Conservation (phyloP, 257 asterid genomes). For the Datura wrightii region DNA sequence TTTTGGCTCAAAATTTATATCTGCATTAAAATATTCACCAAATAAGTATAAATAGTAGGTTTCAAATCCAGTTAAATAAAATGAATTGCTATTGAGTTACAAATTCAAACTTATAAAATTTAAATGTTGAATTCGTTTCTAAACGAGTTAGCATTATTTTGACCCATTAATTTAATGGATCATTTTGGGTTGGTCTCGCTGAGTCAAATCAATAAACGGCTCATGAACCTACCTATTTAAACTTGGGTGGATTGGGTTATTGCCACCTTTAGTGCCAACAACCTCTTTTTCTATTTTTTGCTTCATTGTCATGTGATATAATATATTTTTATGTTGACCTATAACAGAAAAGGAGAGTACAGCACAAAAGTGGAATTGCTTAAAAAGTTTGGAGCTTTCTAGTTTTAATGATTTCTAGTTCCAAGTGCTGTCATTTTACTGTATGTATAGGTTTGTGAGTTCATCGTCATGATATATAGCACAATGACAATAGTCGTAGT, state of each 20-base stretch:
- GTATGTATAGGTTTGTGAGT: neutral
- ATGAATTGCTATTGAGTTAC: no score
- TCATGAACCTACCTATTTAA: neutral
- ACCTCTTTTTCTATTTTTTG: neutral
- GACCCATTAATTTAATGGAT: neutral
- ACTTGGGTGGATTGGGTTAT: neutral
- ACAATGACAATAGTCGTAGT: slow-evolving; percentile 24
- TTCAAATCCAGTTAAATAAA: no score
- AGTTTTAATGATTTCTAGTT: neutral
- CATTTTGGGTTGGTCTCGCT: no score
- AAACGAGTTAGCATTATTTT: no score
- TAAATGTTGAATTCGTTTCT: no score
- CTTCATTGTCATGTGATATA: neutral
- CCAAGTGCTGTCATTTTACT: slow-evolving; percentile 17
- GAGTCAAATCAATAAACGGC: neutral
- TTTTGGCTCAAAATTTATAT: no score
- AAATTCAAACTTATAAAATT: no score
- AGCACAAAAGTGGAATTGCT: slow-evolving; percentile 20
- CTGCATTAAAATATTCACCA: no score
- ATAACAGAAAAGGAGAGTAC: neutral
- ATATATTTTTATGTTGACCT: neutral
- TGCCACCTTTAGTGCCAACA: neutral
- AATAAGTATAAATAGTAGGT: no score
- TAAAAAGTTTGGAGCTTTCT: neutral
- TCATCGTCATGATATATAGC: slow-evolving; percentile 17